Percentiles rank a stretch among this genome's conserved stretches.
Conservation (phyloP, 805 yeast species). For the Cyberlindnera xylosilytica region DNA sequence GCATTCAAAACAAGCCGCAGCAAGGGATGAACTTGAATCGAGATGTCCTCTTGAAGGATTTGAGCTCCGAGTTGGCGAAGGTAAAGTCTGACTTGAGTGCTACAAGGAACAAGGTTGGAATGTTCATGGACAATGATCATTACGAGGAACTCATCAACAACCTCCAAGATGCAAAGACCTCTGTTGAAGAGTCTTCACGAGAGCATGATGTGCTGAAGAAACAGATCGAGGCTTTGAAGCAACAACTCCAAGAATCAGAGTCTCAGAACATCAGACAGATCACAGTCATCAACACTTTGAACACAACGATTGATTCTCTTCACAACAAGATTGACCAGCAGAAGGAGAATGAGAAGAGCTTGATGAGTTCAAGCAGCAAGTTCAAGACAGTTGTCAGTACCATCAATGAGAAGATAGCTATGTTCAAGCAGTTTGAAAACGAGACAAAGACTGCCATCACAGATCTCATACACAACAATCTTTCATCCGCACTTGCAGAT, state of each 20-base stretch:
- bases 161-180: constrained; percentile 46
- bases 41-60: constrained; percentile 43
- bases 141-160: constrained; percentile 50
- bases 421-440: constrained; percentile 23
- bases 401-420: constrained; percentile 28
- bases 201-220: constrained; percentile 37
- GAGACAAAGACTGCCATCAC: constrained; percentile 19
- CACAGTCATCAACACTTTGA: constrained; percentile 26
- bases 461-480: constrained; percentile 10
- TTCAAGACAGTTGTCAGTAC: constrained; percentile 31
- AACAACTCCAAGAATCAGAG: constrained; percentile 21
- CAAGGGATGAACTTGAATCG: constrained; percentile 55
- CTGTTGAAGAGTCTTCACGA: constrained; percentile 44
- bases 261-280: constrained; percentile 22
- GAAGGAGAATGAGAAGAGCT: constrained; percentile 29
- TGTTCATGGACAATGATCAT: constrained; percentile 58
- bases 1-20: constrained; percentile 72
- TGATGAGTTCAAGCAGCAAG: constrained; percentile 31
- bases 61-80: constrained; percentile 45
- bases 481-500: constrained; percentile 4
- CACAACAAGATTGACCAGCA: constrained; percentile 31
- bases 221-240: constrained; percentile 33
- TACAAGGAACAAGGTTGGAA: constrained; percentile 60
- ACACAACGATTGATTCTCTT: constrained; percentile 25
- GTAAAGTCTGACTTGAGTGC: constrained; percentile 58